Base-by-base conservation (phyloP, 495 filamentous ascomycete genomes). In the Echria macrotheca region DNA sequence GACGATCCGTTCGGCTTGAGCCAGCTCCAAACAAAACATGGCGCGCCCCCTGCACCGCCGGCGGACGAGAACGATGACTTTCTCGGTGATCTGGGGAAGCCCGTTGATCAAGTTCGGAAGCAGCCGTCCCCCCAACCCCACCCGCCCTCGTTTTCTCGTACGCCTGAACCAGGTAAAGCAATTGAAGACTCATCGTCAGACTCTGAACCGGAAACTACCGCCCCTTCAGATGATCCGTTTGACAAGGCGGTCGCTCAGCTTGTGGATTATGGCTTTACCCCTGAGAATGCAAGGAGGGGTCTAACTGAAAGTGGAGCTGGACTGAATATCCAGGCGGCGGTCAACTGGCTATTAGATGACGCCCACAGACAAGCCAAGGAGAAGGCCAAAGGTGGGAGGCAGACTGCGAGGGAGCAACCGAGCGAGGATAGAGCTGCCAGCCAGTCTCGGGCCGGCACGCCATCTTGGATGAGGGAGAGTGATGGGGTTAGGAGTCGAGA, bases 201-300 rank as follows among this genome's bases (percentile, higher is more conserved):
- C 47, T 67, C 71, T 1, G 69, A 69, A 26, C 50, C 50, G 1
- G 70, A 66, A 29, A 42, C 23, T 22, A 36, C 66, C 54, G 25
- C 59, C 10, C 52, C 49, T 24, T 57, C 51, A 49, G 69, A 66
- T 0, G 83, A 84, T 59, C 85, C 83, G 7, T 81, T 82, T 38
- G 90, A 96, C 61, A 79, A 77, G 43, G 89, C 89, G 3, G 78
- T 97, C 46, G 90, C 89, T 1, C 89, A 96, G 59, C 66, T 98
- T 15, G 83, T 97, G 8, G 91, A 97, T 56, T 96, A 97, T 83
- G 93, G 93, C 19, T 98, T 98, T 50, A 80, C 85, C 0, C 77
- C 82, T 0, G 85, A 93, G 36, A 89, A 88, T 49, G 80, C 94
- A 18, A 79, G 76, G 49, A 73, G 81, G 51, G 94, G 91, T 33